Evolutionary conservation across 306 rosid species (phyloP), one percentile per base, ranked within the genome.

Genomic region (Senna siamea): DNA sequence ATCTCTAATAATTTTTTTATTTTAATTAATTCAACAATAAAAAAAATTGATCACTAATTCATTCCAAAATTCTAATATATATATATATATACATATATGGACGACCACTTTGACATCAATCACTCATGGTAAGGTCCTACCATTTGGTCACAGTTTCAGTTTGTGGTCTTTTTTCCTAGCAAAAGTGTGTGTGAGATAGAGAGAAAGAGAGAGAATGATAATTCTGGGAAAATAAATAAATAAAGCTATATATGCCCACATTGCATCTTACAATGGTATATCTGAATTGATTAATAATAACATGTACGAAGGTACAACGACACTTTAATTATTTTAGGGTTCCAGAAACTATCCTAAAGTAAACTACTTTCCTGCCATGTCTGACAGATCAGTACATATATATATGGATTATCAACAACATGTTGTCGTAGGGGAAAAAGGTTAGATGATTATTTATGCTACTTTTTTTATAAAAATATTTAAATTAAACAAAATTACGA

Each of bases 51-150:
- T 57, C 65, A 32, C 65, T 26, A 26, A 1, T 26, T 26, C 30
- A 26, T 26, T 1, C 30, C 30, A 26, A 26, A 26, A 26, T 26
- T 26, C 30, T 26, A 26, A 6, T 41, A 41, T 41, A 41, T 41
- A 41, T 41, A 41, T 41, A 41, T 41, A 41, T n/a, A 37, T 37
- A 7, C 8, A 37, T 37, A 37, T 20, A 59, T 76, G 72, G 86
- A 65, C 86, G 80, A 75, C 74, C 7, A 8, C 13, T 32, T 72
- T 76, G 80, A 79, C 80, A 66, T 50, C 75, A 81, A 62, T 86
- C 83, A 79, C 77, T 66, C 79, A 34, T 32, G 79, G 34, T 14
- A 11, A 7, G 85, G 78, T 53, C 58, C 76, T 74, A 34, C 44
- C 56, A 28, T 37, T 67, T 67, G 64, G 34, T 59, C 44, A 18